Conservation (phyloP, 176 grass and related monocot genomes). For the Cenchrus fungigraminus region DNA sequence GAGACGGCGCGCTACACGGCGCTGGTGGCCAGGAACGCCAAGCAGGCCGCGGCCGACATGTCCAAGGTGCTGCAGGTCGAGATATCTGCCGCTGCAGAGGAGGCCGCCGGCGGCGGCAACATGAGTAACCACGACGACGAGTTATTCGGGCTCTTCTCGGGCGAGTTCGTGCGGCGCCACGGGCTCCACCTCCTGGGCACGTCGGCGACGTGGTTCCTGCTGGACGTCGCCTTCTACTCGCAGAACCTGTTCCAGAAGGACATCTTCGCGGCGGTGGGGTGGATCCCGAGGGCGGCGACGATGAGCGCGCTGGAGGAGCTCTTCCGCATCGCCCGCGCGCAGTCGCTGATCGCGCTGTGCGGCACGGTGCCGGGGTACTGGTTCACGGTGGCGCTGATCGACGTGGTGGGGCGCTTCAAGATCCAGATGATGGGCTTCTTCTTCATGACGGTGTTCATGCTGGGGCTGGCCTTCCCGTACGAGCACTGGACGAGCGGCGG, state of each 20-base stretch:
- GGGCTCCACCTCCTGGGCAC: too few relatives aligned
- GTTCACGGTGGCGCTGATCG: constrained; percentile 84
- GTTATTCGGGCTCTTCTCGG: too few relatives aligned
- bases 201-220: constrained; percentile 51
- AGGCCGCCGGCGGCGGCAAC: not conserved
- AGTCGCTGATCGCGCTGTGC: constrained; percentile 81
- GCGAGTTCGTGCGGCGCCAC: too few relatives aligned
- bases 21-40: constrained; percentile 68
- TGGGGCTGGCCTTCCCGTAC: not conserved
- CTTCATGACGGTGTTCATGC: constrained; percentile 78
- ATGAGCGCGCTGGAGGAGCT: constrained; percentile 76
- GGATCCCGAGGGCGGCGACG: constrained; percentile 66
- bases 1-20: constrained; percentile 83
- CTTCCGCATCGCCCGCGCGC: constrained; percentile 65
- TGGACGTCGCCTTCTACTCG: constrained; percentile 87
- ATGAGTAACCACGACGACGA: too few relatives aligned
- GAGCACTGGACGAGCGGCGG: too few relatives aligned
- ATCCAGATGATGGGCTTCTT: constrained; percentile 64
- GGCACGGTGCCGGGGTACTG: constrained; percentile 84
- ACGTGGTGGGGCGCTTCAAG: constrained; percentile 61
- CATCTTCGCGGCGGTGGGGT: constrained; percentile 78
- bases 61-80: constrained; percentile 39
- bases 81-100: not conserved
- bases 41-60: constrained; percentile 74
- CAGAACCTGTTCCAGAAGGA: constrained; percentile 98